Evolutionary conservation across 2,329 filamentous ascomycete species (phyloP).

Genomic region (Hymenotorrendiella dingleyae): DNA sequence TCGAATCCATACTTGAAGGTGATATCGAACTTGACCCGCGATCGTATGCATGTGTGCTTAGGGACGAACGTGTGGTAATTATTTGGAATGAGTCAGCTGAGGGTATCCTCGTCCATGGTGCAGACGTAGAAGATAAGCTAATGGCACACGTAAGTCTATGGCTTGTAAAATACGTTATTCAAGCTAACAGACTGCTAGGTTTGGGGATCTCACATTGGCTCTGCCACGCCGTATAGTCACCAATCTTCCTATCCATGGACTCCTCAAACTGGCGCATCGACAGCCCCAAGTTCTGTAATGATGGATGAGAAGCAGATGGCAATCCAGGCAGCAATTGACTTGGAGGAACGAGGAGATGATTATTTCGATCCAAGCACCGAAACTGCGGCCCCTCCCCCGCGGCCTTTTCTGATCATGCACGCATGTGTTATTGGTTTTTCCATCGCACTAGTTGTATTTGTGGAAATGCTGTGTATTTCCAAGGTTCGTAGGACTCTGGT

Average conservation of each 20-base stretch:
- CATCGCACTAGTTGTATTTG: constrained; percentile 17
- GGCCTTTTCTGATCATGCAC: constrained; percentile 16
- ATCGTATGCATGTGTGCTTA: constrained; percentile 15
- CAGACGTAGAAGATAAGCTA: constrained; percentile 16
- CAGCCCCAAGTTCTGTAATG: neutral
- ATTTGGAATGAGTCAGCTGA: constrained; percentile 21
- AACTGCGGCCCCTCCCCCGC: constrained; percentile 8
- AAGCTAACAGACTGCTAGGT: too few species aligned
- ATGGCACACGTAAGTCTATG: constrained; percentile 14
- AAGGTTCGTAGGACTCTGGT: constrained; percentile 5
- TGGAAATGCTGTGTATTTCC: constrained; percentile 17
- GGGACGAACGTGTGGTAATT: constrained; percentile 16
- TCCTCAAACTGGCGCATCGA: constrained; percentile 5
- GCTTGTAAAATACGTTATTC: too few species aligned
- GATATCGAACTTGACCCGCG: constrained; percentile 5
- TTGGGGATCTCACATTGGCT: constrained; percentile 20
- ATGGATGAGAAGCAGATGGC: neutral
- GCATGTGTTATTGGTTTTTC: constrained; percentile 16
- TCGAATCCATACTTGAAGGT: neutral
- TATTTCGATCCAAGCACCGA: constrained; percentile 15
- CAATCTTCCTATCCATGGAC: too few species aligned
- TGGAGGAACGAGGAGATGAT: constrained; percentile 16
- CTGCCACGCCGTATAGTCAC: constrained; percentile 10
- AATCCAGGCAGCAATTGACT: constrained; percentile 16
- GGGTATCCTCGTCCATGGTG: constrained; percentile 16